phyloP scores from a whole-genome alignment of 176 grass and related monocot genomes.

The Thinopyrum elongatum region DNA sequence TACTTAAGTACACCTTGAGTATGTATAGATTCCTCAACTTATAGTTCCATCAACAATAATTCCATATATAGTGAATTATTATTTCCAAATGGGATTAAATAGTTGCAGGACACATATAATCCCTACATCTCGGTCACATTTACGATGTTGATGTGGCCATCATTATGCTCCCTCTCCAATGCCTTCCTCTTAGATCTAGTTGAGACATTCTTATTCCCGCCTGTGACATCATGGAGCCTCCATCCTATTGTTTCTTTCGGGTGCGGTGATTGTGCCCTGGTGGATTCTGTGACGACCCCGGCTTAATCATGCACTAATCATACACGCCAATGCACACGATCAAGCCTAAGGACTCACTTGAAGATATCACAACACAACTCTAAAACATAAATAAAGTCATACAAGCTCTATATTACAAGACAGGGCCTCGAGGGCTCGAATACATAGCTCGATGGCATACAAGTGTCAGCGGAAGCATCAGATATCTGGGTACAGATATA shows the following conservation, averaged over 20 bases:
- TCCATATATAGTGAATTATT: background rate
- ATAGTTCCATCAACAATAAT: background rate
- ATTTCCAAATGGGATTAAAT: background rate
- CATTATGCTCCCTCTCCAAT: slow-evolving; percentile 19
- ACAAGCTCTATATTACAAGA: too few species aligned
- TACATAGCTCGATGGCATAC: too few species aligned
- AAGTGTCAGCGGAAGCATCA: too few species aligned
- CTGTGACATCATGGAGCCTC: background rate
- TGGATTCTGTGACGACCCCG: too few species aligned
- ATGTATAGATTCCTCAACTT: background rate
- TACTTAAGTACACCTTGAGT: background rate
- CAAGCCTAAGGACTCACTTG: too few species aligned
- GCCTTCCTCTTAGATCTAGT: slow-evolving; percentile 26
- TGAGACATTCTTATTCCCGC: background rate
- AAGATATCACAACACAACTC: too few species aligned
- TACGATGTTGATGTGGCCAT: slow-evolving; percentile 30
- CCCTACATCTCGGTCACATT: slow-evolving; percentile 35
- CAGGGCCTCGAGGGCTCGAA: too few species aligned
- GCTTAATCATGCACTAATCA: too few species aligned
- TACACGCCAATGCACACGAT: too few species aligned
- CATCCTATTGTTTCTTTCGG: background rate
- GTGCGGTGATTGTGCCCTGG: background rate
- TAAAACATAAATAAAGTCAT: too few species aligned
- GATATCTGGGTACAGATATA: too few species aligned
- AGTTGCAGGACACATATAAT: background rate